These are phyloP conservation scores for Salix brachista DNA, from an alignment of 345 rosid species.

Conservation along the genomic window DNA sequence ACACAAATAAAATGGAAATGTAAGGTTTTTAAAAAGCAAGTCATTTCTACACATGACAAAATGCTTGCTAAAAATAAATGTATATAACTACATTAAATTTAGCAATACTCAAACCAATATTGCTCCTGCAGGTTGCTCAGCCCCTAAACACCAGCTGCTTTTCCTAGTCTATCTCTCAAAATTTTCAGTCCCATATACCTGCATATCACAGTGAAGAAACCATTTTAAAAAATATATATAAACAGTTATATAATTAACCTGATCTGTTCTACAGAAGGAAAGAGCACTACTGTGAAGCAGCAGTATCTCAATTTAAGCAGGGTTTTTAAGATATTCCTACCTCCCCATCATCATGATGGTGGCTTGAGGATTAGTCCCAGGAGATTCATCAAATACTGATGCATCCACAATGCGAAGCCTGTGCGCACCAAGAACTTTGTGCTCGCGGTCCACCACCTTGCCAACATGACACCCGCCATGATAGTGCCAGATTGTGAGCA, in stretches of 20 bases:
- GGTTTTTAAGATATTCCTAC: conserved; percentile 28
- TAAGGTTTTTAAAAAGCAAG: not conserved
- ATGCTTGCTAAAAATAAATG: not conserved
- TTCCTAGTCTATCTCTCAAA: conserved; percentile 65
- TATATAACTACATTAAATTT: conserved; percentile 10
- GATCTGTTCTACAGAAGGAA: not conserved
- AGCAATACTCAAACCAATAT: not conserved
- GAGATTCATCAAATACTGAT: conserved; percentile 69
- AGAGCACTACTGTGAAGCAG: not conserved
- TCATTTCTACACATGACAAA: not conserved
- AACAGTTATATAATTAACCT: not conserved
- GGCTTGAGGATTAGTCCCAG: conserved; percentile 97
- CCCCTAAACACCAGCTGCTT: conserved; percentile 47
- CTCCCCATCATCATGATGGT: conserved; percentile 99
- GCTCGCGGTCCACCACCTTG: conserved; percentile 56
- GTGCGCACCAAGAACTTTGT: conserved; percentile 57
- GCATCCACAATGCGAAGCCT: conserved; percentile 83
- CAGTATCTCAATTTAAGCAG: not conserved
- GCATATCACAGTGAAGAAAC: conserved; percentile 25
- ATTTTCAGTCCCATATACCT: conserved; percentile 92
- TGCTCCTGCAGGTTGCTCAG: not conserved
- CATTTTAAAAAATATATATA: not conserved
- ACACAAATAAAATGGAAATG: not conserved
- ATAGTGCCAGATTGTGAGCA: conserved; percentile 94
- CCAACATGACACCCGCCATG: conserved; percentile 94